A percentile compares a stretch with the other conserved stretches of the same genome.
These are phyloP conservation scores for Thinopyrum elongatum DNA, from an alignment of 176 grass and related monocot genomes.

Conservation along the genomic window DNA sequence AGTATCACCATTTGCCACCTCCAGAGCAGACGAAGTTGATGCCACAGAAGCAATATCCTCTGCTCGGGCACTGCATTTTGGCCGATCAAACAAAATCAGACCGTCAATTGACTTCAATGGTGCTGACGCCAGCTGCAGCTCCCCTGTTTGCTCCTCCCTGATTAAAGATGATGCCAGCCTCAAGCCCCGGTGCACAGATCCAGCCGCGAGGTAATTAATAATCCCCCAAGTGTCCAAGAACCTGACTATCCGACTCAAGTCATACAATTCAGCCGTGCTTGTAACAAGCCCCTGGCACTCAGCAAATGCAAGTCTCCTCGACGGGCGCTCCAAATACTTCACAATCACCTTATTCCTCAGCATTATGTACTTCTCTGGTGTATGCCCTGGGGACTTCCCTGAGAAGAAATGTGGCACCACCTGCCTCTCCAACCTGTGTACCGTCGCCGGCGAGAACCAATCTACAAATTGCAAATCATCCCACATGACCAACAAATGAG, in stretches of 20 bases:
- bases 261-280: conserved; percentile 73
- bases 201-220: conserved; percentile 87
- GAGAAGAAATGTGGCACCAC: conserved; percentile 88
- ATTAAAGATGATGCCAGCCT: conserved; percentile 76
- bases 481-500: not conserved
- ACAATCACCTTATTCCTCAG: conserved; percentile 90
- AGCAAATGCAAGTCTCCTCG: conserved; percentile 67
- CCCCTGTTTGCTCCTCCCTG: conserved; percentile 73
- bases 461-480: conserved; percentile 46
- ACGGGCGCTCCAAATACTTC: conserved; percentile 72
- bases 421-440: conserved; percentile 86
- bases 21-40: conserved; percentile 36
- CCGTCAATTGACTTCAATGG: conserved; percentile 95
- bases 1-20: conserved; percentile 37
- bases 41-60: conserved; percentile 51
- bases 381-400: conserved; percentile 73
- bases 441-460: conserved; percentile 67
- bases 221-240: conserved; percentile 96
- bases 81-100: conserved; percentile 91
- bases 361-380: conserved; percentile 69
- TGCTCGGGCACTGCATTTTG: conserved; percentile 67
- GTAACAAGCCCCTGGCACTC: conserved; percentile 85
- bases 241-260: conserved; percentile 85
- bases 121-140: conserved; percentile 76
- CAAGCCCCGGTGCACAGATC: conserved; percentile 68